Conservation (phyloP, 768 basidiomycete genomes). For the Rubroboletus satanas region DNA sequence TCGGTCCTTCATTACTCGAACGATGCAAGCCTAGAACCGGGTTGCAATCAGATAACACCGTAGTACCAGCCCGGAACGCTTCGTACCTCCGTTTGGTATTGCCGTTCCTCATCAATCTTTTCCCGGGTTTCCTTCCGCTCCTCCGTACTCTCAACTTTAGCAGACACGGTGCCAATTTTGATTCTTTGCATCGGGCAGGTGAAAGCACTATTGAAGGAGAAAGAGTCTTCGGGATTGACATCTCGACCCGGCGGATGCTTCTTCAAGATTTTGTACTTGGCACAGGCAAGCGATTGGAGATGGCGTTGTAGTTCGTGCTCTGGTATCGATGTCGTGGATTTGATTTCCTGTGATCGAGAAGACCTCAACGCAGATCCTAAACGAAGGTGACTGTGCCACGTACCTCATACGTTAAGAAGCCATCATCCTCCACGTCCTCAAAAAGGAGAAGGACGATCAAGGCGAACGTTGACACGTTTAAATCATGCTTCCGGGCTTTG, state of each 20-base stretch:
- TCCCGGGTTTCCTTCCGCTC: constrained; percentile 89
- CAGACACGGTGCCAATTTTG: constrained; percentile 87
- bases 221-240: constrained; percentile 67
- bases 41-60: background rate
- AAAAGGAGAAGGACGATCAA: constrained; percentile 87
- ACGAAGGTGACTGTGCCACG: constrained; percentile 18
- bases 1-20: constrained; percentile 95
- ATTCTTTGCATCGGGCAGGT: constrained; percentile 80
- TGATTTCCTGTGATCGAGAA: constrained; percentile 66
- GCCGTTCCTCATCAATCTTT: constrained; percentile 88
- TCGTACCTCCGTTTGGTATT: constrained; percentile 82
- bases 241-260: constrained; percentile 90
- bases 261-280: constrained; percentile 87
- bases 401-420: constrained; percentile 75
- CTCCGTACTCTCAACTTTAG: constrained; percentile 79
- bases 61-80: background rate
- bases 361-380: background rate
- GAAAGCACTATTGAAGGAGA: constrained; percentile 87
- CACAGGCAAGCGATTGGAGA: constrained; percentile 93
- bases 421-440: constrained; percentile 62
- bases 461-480: constrained; percentile 90
- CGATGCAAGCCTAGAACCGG: constrained; percentile 84
- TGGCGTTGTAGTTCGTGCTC: constrained; percentile 84
- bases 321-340: constrained; percentile 66
- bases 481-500: constrained; percentile 74